Base-by-base conservation (phyloP, 306 rosid genomes). In the Hippophae rhamnoides region DNA sequence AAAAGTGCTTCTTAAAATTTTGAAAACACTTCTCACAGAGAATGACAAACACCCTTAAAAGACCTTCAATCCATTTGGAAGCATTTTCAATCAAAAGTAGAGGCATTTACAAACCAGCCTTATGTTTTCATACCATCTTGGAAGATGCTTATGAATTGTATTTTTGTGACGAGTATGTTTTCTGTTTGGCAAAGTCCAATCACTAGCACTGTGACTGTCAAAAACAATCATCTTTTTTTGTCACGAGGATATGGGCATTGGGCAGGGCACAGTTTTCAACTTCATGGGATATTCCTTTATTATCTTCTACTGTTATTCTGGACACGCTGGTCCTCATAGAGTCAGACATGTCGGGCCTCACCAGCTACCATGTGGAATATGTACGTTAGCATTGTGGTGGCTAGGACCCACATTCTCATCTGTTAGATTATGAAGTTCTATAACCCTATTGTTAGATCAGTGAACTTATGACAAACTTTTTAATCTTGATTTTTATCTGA, bases 221-320 rank as follows among this genome's bases (percentile, higher is more conserved):
- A 41, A 26, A 18, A 18, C 23, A 18, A 18, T 18, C 23, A 0
- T 18, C 23, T 18, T 18, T 18, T 18, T 18, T 18, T 18, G 23
- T 18, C 57, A 31, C 1, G 45, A 51, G 76, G 46, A 64, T 71
- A 52, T 52, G 72, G 67, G 51, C 51, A 6, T n/a, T 72, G 76
- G 71, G 75, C 70, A 57, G 60, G 66, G 78, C 72, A 56, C 70
- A 63, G 52, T 48, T 75, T 41, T 5, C 65, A 44, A 55, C 44
- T 31, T 43, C 49, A n/a, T 60, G 58, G 68, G 73, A 57, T 62
- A 46, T 43, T 42, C 13, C 58, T 47, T 25, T 41, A 44, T 67
- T 53, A 53, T 41, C 58, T 18, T 55, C 55, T 54, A 59, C 53
- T 1, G 10, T 47, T 61, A 41, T 60, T 57, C 69, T 63, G 56